A percentile compares a stretch with the other conserved stretches of the same genome.
Evolutionary conservation across 2,329 filamentous ascomycete species (phyloP).

Genomic region (Monascus ruber): DNA sequence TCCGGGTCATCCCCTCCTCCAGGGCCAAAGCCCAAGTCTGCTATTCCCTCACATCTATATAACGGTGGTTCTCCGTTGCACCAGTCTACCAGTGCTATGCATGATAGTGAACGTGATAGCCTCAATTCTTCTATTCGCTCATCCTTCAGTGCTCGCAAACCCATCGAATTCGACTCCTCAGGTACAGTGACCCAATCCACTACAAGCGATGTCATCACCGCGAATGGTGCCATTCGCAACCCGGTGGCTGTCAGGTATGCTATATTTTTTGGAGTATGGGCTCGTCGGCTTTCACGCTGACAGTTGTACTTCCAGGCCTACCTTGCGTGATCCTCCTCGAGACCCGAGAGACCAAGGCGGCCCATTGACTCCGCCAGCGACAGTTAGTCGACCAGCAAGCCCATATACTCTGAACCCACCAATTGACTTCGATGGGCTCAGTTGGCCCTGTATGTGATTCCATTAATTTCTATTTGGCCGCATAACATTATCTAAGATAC

Average conservation of each 20-base stretch:
- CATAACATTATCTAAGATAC: conserved; percentile 5
- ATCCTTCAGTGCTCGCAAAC: conserved; percentile 38
- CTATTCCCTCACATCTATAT: conserved; percentile 45
- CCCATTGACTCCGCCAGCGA: conserved; percentile 41
- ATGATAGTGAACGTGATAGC: conserved; percentile 45
- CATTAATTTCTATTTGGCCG: not conserved
- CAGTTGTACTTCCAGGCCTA: conserved; percentile 10
- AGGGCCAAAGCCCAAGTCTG: conserved; percentile 38
- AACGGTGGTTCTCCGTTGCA: conserved; percentile 46
- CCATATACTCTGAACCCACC: conserved; percentile 40
- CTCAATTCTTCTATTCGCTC: conserved; percentile 48
- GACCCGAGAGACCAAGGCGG: conserved; percentile 42
- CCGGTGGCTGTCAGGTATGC: conserved; percentile 16
- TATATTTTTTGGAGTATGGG: not conserved
- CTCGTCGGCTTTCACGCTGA: not conserved
- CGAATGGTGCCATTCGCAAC: conserved; percentile 5
- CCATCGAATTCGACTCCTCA: conserved; percentile 17
- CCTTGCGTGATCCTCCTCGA: conserved; percentile 39
- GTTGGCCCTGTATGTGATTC: conserved; percentile 39
- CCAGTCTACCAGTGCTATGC: conserved; percentile 36
- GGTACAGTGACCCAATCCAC: conserved; percentile 8
- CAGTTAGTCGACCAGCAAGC: conserved; percentile 38
- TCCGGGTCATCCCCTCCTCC: conserved; percentile 29
- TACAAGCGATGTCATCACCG: conserved; percentile 8
- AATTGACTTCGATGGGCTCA: conserved; percentile 42